Conservation (phyloP, 371 early-diverging fungal genomes). For the Actinomucor elegans region DNA sequence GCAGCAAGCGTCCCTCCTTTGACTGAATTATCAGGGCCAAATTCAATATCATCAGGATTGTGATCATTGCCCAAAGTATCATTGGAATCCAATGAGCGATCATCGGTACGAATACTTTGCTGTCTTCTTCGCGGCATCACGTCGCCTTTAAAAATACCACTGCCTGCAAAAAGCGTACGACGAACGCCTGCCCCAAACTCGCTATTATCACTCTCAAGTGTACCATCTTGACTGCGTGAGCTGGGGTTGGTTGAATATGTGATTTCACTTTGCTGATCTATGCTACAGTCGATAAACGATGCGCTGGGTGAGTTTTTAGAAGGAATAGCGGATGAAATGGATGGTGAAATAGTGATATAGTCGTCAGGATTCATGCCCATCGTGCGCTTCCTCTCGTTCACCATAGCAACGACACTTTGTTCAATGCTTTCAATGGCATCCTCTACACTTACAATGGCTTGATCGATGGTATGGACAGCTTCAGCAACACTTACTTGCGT, state of each 20-base stretch:
- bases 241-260: background rate
- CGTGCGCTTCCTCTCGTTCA: constrained; percentile 13
- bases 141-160: background rate
- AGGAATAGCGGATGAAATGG: background rate
- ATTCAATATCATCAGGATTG: constrained; percentile 66
- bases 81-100: background rate
- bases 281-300: background rate
- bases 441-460: constrained; percentile 8
- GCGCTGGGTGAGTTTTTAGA: background rate
- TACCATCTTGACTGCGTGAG: background rate
- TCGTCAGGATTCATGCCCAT: constrained; percentile 9
- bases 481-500: constrained; percentile 10
- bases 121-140: constrained; percentile 9
- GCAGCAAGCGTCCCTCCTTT: constrained; percentile 85
- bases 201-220: background rate
- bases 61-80: constrained; percentile 66
- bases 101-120: constrained; percentile 15
- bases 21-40: constrained; percentile 78
- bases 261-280: background rate
- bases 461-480: constrained; percentile 5
- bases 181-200: background rate
- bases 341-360: background rate
- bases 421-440: constrained; percentile 14
- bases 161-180: background rate
- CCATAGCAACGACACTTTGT: constrained; percentile 19